A percentile compares a stretch with the other conserved stretches of the same genome.
phyloP scores from a whole-genome alignment of 208 protist genomes.

The Chromosphaera perkinsii region DNA sequence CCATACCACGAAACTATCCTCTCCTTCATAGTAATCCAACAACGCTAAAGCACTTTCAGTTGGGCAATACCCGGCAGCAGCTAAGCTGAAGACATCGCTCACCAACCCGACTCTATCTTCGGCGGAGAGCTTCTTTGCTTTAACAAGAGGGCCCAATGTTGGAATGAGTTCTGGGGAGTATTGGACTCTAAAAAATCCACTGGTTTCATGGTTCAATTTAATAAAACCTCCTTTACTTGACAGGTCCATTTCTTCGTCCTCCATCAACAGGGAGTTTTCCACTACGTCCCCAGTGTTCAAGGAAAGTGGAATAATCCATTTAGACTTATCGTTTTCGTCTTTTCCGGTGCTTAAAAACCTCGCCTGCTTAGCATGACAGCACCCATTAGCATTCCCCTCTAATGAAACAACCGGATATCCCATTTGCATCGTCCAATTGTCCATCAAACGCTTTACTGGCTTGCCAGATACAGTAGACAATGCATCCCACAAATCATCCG shows the following conservation, averaged over 20 bases:
- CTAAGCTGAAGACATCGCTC: constrained; percentile 32
- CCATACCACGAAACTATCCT: constrained; percentile 30
- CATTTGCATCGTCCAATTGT: constrained; percentile 16
- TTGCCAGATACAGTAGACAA: constrained; percentile 13
- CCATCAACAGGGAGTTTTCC: neutral
- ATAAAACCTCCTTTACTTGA: neutral
- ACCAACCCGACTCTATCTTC: constrained; percentile 18
- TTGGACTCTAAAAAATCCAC: constrained; percentile 18
- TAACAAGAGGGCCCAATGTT: neutral
- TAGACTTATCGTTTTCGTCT: neutral
- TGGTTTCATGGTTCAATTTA: neutral
- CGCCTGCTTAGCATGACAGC: neutral
- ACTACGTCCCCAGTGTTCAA: neutral
- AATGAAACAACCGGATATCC: constrained; percentile 39
- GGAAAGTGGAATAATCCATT: neutral
- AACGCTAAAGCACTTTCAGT: constrained; percentile 17
- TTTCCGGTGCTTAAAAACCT: too few species aligned
- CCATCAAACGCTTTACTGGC: constrained; percentile 27
- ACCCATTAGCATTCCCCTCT: neutral
- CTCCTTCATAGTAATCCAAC: constrained; percentile 4
- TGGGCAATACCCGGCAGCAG: constrained; percentile 14
- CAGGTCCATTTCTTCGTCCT: neutral
- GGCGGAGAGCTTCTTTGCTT: neutral
- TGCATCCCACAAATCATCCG: constrained; percentile 34
- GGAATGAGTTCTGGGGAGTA: constrained; percentile 3